Evolutionary conservation across 768 basidiomycete species (phyloP), one percentile per base, ranked within the genome.

Genomic region (Trametes cingulata): DNA sequence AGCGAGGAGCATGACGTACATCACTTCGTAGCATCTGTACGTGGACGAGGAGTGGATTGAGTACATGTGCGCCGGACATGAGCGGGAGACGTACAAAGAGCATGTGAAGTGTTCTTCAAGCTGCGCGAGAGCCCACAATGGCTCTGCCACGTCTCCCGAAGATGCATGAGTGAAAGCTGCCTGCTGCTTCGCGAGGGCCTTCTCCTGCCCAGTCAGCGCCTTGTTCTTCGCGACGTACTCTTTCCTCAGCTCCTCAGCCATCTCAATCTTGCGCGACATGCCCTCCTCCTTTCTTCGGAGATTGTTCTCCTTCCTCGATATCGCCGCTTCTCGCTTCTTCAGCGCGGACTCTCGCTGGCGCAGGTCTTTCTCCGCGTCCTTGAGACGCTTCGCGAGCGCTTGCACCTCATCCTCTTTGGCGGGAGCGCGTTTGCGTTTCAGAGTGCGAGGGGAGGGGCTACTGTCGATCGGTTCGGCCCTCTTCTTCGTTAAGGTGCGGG

Each of bases 51-150:
- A 43, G 52, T 56, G 37, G 9, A 24, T 29, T n/a, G n/a, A 49
- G 43, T 42, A 19, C 27, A 56, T 10, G 10, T 8, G 15, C 27
- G 20, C 47, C 12, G 36, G 42, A 36, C 37, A 45, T 35, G n/a
- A 57, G n/a, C n/a, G n/a, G n/a, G 39, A 45, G 33, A 72, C 85
- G 67, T 68, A 88, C 86, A 86, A 67, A 9, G 85, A 74, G 70
- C 85, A 90, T n/a, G 79, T 80, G 62, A 86, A 87, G 69, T 82
- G 78, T 39, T 85, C 85, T 63, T 86, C 85, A 0, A 87, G 74
- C 60, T 85, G 77, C 15, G 72, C 74, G 51, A 87, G 71, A n/a
- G 74, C 74, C 35, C 75, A 71, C 56, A 36, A 20, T 15, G 53
- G 19, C 12, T 52, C 40, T 20, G 24, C 40, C 13, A 6, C 29